phyloP scores from a whole-genome alignment of 140 eudicot species.

The Cichorium intybus region DNA sequence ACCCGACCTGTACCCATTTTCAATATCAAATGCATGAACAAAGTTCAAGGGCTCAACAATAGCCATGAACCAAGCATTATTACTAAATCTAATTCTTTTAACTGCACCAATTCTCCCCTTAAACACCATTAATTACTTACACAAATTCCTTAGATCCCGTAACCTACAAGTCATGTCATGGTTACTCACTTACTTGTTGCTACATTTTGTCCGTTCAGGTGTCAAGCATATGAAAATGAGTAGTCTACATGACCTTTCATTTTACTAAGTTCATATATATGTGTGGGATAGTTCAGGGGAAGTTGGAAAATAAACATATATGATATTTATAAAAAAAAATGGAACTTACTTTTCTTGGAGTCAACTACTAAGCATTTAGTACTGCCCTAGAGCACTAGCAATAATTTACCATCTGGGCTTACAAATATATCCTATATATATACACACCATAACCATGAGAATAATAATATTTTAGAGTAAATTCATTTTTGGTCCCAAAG shows the following conservation, averaged over 20 bases:
- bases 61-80: conserved; percentile 80
- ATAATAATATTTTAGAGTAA: background rate
- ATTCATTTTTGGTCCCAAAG: background rate
- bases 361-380: conserved; percentile 70
- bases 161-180: conserved; percentile 92
- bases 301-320: too few species aligned
- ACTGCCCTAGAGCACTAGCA: conserved; percentile 88
- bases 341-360: conserved; percentile 63
- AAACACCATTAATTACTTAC: conserved; percentile 57
- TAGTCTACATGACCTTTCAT: conserved; percentile 78
- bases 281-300: background rate
- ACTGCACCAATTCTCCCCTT: conserved; percentile 91
- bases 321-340: background rate
- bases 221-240: conserved; percentile 94
- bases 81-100: conserved; percentile 58
- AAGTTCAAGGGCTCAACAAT: conserved; percentile 97
- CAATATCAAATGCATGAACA: conserved; percentile 67
- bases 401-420: conserved; percentile 75
- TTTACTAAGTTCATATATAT: conserved; percentile 45
- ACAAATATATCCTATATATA: conserved; percentile 63
- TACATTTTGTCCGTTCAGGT: conserved; percentile 68
- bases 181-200: conserved; percentile 97
- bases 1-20: conserved; percentile 31
- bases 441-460: conserved; percentile 1
- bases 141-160: conserved; percentile 76